phyloP scores from a whole-genome alignment of 2,329 filamentous ascomycete genomes.

The Scedosporium boydii region DNA sequence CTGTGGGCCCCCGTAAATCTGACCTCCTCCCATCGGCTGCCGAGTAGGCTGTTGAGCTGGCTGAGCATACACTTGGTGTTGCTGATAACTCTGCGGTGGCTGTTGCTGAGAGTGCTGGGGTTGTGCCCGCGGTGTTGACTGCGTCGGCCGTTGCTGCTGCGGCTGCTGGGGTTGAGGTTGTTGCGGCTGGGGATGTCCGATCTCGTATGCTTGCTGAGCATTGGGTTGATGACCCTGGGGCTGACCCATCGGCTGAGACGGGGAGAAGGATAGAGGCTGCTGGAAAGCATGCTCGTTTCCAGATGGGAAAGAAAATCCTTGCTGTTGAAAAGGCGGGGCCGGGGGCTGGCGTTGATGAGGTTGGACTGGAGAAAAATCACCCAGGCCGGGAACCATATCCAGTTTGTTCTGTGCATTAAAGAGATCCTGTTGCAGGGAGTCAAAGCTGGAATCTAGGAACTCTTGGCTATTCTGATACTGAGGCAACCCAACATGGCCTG shows the following conservation, averaged over 20 bases:
- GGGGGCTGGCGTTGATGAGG: slow-evolving; percentile 19
- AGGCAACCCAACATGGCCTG: slow-evolving; percentile 19
- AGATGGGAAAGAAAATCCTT: slow-evolving; percentile 21
- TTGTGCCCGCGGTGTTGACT: slow-evolving; percentile 8
- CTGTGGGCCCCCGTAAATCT: slow-evolving; percentile 6
- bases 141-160: slow-evolving; percentile 9
- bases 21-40: slow-evolving; percentile 8
- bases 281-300: slow-evolving; percentile 23
- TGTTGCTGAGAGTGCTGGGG: slow-evolving; percentile 14
- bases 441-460: slow-evolving; percentile 26
- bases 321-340: slow-evolving; percentile 22
- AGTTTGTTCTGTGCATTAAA: slow-evolving; percentile 26
- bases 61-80: slow-evolving; percentile 9
- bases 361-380: slow-evolving; percentile 21
- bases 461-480: slow-evolving; percentile 23
- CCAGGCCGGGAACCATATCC: slow-evolving; percentile 17
- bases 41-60: slow-evolving; percentile 9
- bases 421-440: slow-evolving; percentile 25
- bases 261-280: slow-evolving; percentile 15
- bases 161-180: slow-evolving; percentile 16
- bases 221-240: slow-evolving; percentile 8
- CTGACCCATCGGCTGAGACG: background rate
- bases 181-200: slow-evolving; percentile 16
- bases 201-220: slow-evolving; percentile 15
- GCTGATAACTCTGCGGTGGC: slow-evolving; percentile 9